Base-by-base conservation (phyloP, 805 yeast genomes). In the Nakazawaea wickerhamii region DNA sequence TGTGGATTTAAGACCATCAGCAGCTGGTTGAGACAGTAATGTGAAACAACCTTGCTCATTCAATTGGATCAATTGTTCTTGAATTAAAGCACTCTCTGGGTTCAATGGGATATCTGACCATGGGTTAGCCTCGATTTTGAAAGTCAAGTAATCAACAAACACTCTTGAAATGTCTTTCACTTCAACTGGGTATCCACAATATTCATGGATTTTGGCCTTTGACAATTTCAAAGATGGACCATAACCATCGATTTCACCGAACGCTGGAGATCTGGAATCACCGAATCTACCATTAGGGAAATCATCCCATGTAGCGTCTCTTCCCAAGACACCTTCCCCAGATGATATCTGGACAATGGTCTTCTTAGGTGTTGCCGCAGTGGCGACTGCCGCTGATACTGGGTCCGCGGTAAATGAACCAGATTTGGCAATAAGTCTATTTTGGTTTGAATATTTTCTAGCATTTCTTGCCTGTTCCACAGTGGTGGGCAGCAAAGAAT, bases 181-280 rank as follows among this genome's bases (percentile, higher is more conserved):
- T 11, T 69, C 67, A 25, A 67, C 73, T 4, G 96, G 96, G 41
- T 70, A 65, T 0, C 95, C 96, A 96, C 97, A 90, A 15, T 79
- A 67, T 41, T 75, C 77, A 38, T 73, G 67, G 1, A 95, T 95
- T 54, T 72, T 77, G 28, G 74, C 70, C 10, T 79, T 73, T 6
- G 82, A 74, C 4, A 87, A 80, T 55, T 90, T 90, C 54, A 93
- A 73, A 2, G 84, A 77, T 0, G 97, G 96, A 2, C 98, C 98
- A 60, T 91, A 93, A 23, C 98, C 98, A 60, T 90, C 97, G 53
- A 91, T 87, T 64, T 91, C 97, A 68, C 98, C 99, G 62, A 85
- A 91, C 1, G 98, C 98, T 15, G 97, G 96, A 26, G 96, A 87
- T 54, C 93, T 72, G 0, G 96, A 85, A 64, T 89, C 95, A 65